phyloP scores from a whole-genome alignment of 164 flowering plant genomes.

The Annona squamosa region DNA sequence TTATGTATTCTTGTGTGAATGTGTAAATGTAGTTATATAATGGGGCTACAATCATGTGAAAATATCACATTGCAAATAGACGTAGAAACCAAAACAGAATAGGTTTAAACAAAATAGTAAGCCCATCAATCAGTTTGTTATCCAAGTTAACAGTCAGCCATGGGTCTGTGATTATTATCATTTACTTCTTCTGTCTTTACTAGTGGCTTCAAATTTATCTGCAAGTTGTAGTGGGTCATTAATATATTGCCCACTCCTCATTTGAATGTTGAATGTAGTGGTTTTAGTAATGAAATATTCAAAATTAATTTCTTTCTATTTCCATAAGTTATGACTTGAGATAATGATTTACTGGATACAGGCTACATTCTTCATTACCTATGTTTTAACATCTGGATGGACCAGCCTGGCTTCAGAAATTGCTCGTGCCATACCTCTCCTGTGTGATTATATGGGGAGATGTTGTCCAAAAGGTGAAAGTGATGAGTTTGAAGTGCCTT shows the following conservation, averaged over 20 bases:
- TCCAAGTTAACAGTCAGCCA: background rate
- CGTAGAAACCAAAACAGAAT: background rate
- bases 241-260: background rate
- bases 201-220: background rate
- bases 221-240: background rate
- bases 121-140: no score
- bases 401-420: slow-evolving; percentile 66
- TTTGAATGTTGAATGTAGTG: background rate
- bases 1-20: no score
- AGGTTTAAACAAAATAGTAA: no score
- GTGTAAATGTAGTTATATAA: background rate
- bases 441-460: slow-evolving; percentile 34
- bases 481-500: slow-evolving; percentile 49
- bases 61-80: background rate
- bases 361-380: slow-evolving; percentile 88
- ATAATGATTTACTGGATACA: slow-evolving; percentile 21
- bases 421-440: slow-evolving; percentile 40
- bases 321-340: background rate
- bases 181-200: background rate
- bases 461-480: slow-evolving; percentile 18
- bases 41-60: background rate
- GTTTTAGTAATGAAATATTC: background rate
- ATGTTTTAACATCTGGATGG: slow-evolving; percentile 95
- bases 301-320: background rate
- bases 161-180: background rate